phyloP scores from a whole-genome alignment of 2,329 filamentous ascomycete species.

The Penicillium sp. region DNA sequence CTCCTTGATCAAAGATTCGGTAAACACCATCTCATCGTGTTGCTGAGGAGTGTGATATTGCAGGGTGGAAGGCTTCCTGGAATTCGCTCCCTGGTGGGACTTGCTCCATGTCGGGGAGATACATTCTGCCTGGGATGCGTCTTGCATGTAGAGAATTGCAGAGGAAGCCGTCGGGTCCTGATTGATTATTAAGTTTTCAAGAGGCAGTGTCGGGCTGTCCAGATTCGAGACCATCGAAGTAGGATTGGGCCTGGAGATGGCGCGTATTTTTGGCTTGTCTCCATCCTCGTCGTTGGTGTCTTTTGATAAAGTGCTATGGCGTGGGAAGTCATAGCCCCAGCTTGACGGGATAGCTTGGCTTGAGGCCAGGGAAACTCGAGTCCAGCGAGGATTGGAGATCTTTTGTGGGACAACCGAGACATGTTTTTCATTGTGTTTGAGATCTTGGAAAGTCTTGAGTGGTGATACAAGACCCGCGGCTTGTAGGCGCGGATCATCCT shows the following conservation, averaged over 20 bases:
- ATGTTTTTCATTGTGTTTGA: background rate
- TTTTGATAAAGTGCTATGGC: background rate
- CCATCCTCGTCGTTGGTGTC: background rate
- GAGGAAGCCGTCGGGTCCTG: slow-evolving; percentile 49
- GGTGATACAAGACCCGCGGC: background rate
- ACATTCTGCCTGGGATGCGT: too few species aligned
- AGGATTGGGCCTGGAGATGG: background rate
- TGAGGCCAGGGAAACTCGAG: background rate
- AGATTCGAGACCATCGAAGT: background rate
- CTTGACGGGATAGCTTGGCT: background rate
- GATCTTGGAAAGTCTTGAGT: background rate
- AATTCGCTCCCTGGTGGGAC: background rate
- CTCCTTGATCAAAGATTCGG: background rate
- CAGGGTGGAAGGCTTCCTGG: background rate
- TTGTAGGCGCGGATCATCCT: background rate
- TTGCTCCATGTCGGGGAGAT: background rate
- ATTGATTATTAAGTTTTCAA: slow-evolving; percentile 39
- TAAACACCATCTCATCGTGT: background rate
- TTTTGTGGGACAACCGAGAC: background rate
- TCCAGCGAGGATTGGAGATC: background rate
- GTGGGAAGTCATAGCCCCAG: background rate
- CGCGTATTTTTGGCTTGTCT: background rate
- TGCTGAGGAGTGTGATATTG: background rate
- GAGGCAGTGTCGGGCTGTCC: background rate
- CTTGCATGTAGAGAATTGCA: slow-evolving; percentile 55